phyloP scores from a whole-genome alignment of 345 rosid species.

The Firmiana major region DNA sequence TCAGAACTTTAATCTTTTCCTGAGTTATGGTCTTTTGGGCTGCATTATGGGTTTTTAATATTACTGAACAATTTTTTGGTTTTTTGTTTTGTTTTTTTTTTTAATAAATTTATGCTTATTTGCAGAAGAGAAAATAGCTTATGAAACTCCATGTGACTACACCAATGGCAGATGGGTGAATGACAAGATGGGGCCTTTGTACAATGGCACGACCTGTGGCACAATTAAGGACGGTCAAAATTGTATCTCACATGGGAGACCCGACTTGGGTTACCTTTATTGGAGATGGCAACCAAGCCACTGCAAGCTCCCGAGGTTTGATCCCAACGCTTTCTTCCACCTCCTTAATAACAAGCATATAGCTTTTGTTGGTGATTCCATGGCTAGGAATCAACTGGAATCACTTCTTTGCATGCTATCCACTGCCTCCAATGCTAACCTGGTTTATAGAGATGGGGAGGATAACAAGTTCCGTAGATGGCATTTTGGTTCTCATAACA shows the following conservation, averaged over 20 bases:
- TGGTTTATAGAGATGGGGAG: conserved; percentile 62
- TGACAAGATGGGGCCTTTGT: conserved; percentile 68
- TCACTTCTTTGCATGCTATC: conserved; percentile 82
- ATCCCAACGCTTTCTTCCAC: conserved; percentile 57
- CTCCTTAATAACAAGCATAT: conserved; percentile 57
- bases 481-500: conserved; percentile 59
- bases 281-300: conserved; percentile 89
- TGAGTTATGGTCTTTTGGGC: not conserved
- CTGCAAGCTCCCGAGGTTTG: conserved; percentile 83
- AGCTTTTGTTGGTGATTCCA: conserved; percentile 95
- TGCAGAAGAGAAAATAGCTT: conserved; percentile 40
- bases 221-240: conserved; percentile 85
- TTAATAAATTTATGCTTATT: too few species aligned
- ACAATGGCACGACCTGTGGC: conserved; percentile 73
- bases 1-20: not conserved
- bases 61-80: not conserved
- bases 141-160: conserved; percentile 60
- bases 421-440: conserved; percentile 51
- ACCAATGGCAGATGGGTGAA: conserved; percentile 66
- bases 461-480: conserved; percentile 77
- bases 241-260: conserved; percentile 81
- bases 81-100: not conserved
- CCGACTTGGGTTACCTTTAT: conserved; percentile 68
- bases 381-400: conserved; percentile 95
- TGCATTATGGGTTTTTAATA: not conserved